A percentile compares a stretch with the other conserved stretches of the same genome.
phyloP scores from a whole-genome alignment of 2,329 filamentous ascomycete genomes.

The Thielaviopsis punctulata region DNA sequence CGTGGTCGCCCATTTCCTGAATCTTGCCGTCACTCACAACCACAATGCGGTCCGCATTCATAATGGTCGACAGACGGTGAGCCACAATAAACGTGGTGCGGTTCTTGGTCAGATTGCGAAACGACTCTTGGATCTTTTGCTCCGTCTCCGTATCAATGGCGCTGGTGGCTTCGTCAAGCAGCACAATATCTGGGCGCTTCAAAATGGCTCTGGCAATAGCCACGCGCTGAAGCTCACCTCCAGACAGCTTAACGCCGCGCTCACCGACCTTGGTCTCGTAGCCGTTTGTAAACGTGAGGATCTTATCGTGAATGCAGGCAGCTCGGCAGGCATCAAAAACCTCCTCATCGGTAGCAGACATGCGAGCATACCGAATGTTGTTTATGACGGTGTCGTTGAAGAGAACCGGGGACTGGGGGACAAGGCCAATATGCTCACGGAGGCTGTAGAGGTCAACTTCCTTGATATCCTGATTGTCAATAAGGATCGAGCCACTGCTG shows the following conservation, averaged over 20 bases:
- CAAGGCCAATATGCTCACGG: conserved; percentile 36
- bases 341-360: conserved; percentile 36
- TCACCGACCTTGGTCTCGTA: conserved; percentile 35
- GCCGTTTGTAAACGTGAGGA: conserved; percentile 34
- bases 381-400: conserved; percentile 43
- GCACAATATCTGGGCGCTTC: conserved; percentile 56
- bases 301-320: conserved; percentile 41
- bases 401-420: conserved; percentile 37
- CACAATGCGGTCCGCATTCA: conserved; percentile 50
- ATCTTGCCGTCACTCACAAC: conserved; percentile 46
- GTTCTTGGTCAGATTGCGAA: conserved; percentile 38
- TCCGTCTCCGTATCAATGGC: conserved; percentile 57
- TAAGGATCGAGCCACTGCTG: conserved; percentile 31
- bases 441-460: conserved; percentile 34
- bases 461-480: conserved; percentile 40
- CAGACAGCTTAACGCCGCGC: conserved; percentile 42
- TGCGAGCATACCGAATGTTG: conserved; percentile 39
- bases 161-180: conserved; percentile 66
- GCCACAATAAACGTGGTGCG: conserved; percentile 53
- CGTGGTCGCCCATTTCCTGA: conserved; percentile 45
- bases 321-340: conserved; percentile 36
- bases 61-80: conserved; percentile 53
- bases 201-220: conserved; percentile 56
- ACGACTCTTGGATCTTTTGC: conserved; percentile 46
- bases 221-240: conserved; percentile 48